These are phyloP conservation scores for Quercus tomentella DNA, from an alignment of 331 rosid genomes.

Conservation along the genomic window DNA sequence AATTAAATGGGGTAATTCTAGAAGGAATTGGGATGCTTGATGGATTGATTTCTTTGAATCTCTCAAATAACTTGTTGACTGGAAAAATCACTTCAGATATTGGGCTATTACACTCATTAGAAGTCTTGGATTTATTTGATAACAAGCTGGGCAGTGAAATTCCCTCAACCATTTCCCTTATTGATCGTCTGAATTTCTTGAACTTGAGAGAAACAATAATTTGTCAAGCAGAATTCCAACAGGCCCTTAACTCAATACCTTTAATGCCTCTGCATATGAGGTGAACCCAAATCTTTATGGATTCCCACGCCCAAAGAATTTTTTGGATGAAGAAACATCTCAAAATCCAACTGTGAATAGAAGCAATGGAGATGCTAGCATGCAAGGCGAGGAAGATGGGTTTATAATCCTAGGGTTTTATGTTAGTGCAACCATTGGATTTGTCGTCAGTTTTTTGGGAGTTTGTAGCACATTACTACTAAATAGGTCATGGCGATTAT, in stretches of 20 bases:
- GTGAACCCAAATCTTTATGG: slow-evolving; percentile 20
- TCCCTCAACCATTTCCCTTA: background rate
- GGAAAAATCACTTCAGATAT: background rate
- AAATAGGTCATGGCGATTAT: background rate
- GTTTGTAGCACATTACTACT: background rate
- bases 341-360: no score
- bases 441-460: background rate
- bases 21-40: background rate
- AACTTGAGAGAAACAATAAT: slow-evolving; percentile 4
- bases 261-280: background rate
- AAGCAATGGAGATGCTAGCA: no score
- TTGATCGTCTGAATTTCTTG: background rate
- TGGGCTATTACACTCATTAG: background rate
- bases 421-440: background rate
- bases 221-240: slow-evolving; percentile 4
- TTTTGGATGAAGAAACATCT: background rate
- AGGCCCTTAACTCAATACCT: background rate
- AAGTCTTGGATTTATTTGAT: slow-evolving; percentile 6
- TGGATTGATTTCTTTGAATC: background rate
- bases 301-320: background rate
- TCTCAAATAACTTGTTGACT: background rate
- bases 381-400: background rate
- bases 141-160: background rate
- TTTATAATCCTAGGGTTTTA: background rate
- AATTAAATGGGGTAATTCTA: background rate